Evolutionary conservation across 192 early-diverging fungal genomes (phyloP).

Genomic region (Entomortierella lignicola): DNA sequence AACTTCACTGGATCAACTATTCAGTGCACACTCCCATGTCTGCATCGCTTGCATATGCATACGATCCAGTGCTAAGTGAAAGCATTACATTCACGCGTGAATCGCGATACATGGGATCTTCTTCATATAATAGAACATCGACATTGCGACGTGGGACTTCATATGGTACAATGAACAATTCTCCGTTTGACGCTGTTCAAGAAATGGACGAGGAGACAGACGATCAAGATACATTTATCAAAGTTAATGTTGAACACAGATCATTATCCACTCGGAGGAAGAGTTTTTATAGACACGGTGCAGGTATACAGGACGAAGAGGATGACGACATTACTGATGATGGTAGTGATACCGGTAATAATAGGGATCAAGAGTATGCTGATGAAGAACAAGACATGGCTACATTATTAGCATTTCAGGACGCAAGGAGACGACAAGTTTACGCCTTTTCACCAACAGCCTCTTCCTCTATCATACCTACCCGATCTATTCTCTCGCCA

Average conservation of each 20-base stretch:
- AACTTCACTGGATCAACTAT: constrained; percentile 50
- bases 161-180: constrained; percentile 40
- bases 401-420: constrained; percentile 38
- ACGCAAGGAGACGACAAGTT: constrained; percentile 29
- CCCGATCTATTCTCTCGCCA: constrained; percentile 20
- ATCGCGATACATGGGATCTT: constrained; percentile 24
- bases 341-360: constrained; percentile 1
- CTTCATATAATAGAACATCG: neutral
- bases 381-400: constrained; percentile 53
- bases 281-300: neutral
- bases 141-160: constrained; percentile 23
- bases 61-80: constrained; percentile 35
- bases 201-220: constrained; percentile 38
- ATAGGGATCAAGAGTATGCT: constrained; percentile 18
- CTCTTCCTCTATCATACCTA: constrained; percentile 12
- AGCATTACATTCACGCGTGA: constrained; percentile 49
- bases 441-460: constrained; percentile 25
- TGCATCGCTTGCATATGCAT: constrained; percentile 36
- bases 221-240: constrained; percentile 42
- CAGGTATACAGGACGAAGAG: neutral
- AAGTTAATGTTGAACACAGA: constrained; percentile 31
- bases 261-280: neutral
- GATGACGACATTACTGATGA: neutral
- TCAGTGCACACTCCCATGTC: constrained; percentile 53
- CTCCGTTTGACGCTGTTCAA: constrained; percentile 36